These are phyloP conservation scores for Firmiana major DNA, from an alignment of 345 rosid genomes.

Conservation along the genomic window DNA sequence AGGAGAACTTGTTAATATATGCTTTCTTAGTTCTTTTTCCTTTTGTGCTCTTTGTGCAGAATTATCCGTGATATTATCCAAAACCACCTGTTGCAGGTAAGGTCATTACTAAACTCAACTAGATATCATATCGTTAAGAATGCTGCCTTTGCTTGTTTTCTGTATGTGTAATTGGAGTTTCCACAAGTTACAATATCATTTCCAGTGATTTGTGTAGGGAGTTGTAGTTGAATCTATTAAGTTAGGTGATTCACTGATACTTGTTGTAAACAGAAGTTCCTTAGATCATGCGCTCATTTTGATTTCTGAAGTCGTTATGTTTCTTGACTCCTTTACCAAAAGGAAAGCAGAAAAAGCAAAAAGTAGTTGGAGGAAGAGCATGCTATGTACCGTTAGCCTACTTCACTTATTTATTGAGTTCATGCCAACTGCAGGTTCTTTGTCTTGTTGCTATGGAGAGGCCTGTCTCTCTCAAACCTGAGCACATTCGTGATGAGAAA, in stretches of 20 bases:
- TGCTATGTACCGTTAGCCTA: neutral
- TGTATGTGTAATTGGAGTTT: neutral
- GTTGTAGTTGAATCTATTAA: neutral
- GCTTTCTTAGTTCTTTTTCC: conserved; percentile 17
- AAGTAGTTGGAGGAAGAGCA: neutral
- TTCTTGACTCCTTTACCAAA: neutral
- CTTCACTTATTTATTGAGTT: neutral
- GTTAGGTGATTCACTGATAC: neutral
- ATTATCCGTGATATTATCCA: conserved; percentile 98
- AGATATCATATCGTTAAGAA: conserved; percentile 6
- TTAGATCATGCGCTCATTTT: neutral
- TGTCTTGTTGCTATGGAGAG: conserved; percentile 98
- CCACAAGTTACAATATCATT: neutral
- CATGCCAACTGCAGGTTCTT: conserved; percentile 55
- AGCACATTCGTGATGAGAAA: conserved; percentile 97
- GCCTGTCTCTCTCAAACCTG: conserved; percentile 94
- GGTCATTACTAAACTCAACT: conserved; percentile 8
- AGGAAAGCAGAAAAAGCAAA: neutral
- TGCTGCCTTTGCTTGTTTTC: neutral
- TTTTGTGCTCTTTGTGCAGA: conserved; percentile 39
- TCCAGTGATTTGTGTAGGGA: neutral
- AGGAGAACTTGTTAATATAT: neutral
- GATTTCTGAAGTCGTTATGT: neutral
- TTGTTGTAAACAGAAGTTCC: neutral
- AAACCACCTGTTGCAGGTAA: conserved; percentile 93